Conservation (phyloP, 1,284 basidiomycete species). For the Prillingera fragicola region DNA sequence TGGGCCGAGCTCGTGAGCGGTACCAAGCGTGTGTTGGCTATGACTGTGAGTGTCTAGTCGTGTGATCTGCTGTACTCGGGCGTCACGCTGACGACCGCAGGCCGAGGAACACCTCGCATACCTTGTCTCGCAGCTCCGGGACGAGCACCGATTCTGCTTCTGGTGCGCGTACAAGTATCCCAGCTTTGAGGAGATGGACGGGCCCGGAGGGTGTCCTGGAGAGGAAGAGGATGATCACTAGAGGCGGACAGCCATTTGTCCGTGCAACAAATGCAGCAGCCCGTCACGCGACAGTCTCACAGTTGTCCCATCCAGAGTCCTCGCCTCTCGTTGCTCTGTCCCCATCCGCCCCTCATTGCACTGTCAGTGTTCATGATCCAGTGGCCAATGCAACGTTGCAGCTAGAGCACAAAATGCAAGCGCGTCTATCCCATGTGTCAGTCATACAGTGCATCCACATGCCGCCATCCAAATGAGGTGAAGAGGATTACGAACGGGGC, state of each 20-base stretch:
- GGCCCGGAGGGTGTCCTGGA: conserved; percentile 45
- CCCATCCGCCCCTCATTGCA: no score
- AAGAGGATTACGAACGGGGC: conserved; percentile 67
- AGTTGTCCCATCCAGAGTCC: no score
- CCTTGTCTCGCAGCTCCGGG: conserved; percentile 39
- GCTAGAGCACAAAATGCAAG: no score
- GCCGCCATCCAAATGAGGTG: conserved; percentile 7
- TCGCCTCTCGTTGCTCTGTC: no score
- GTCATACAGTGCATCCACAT: conserved; percentile 23
- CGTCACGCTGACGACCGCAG: conserved; percentile 12
- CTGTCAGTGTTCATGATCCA: no score
- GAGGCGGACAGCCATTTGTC: no score
- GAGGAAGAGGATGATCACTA: conserved; percentile 48
- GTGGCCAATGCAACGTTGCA: no score
- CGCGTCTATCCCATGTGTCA: no score
- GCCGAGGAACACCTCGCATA: conserved; percentile 37
- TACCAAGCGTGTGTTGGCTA: conserved; percentile 39
- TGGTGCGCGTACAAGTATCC: conserved; percentile 44
- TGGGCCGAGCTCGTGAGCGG: conserved; percentile 37
- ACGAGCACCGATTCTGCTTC: conserved; percentile 46
- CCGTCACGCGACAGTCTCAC: no score
- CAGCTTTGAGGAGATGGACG: conserved; percentile 44
- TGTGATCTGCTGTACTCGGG: neutral
- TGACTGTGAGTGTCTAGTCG: conserved; percentile 42
- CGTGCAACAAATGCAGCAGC: no score